Evolutionary conservation across 2,329 filamentous ascomycete species (phyloP).

Genomic region (Cercospora sojina): DNA sequence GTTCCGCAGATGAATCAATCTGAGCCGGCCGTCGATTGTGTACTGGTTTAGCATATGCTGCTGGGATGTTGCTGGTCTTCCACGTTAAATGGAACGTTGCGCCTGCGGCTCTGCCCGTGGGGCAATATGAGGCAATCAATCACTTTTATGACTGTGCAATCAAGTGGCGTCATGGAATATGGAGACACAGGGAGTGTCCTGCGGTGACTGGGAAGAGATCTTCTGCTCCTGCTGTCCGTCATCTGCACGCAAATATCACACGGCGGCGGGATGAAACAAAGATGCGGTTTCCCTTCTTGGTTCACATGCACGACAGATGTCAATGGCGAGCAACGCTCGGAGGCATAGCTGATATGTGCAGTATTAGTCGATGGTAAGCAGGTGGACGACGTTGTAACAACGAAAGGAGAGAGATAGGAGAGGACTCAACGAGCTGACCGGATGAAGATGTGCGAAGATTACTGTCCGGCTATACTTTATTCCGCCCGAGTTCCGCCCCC

Average conservation of each 20-base stretch:
- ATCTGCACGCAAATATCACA: neutral
- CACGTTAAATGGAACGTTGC: neutral
- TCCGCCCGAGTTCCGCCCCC: neutral
- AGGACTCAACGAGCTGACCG: neutral
- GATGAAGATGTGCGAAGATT: neutral
- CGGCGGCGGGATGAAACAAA: neutral
- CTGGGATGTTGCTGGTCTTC: slow-evolving; percentile 10
- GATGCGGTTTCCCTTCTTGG: neutral
- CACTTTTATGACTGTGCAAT: neutral
- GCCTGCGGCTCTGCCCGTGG: neutral
- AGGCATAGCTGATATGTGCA: neutral
- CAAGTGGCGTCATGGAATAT: neutral
- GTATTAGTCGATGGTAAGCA: neutral
- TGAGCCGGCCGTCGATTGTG: neutral
- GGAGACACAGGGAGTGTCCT: neutral
- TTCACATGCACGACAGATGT: neutral
- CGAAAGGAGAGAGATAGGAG: neutral
- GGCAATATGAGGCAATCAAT: neutral
- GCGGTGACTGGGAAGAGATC: neutral
- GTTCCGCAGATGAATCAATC: neutral
- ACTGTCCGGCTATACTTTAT: neutral
- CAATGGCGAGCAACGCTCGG: neutral
- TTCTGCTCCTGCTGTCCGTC: neutral
- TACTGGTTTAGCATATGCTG: slow-evolving; percentile 6
- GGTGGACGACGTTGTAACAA: neutral